Base-by-base conservation (phyloP, 1,284 basidiomycete genomes). In the Malassezia psittaci region DNA sequence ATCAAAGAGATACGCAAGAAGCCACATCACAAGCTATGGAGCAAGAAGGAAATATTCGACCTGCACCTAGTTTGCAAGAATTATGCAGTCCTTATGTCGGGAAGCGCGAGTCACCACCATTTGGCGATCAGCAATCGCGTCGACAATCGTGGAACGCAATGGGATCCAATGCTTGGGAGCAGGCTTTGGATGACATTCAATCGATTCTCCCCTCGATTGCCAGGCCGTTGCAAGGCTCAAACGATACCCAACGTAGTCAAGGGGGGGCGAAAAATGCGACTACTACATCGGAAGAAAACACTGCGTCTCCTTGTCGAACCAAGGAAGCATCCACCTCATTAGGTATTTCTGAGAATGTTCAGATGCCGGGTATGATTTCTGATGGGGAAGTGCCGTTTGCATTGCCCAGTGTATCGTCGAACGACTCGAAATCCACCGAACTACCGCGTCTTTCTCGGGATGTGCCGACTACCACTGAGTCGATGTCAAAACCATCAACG, bases 241-340 rank as follows among this genome's bases (percentile, higher is more conserved):
- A 21, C 21, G 16, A 21, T 16, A 21, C 10, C 15, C 39, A 33
- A 8, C 24, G 43, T 12, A 13, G 16, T 15, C 12, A 18, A 10
- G 5, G 41, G 12, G 45, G 21, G 15, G 32, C n/a, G 12, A 9
- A 21, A 2, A 13, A 33, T 9, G 45, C 45, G 33, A 33, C 32
- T 19, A 47, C 7, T 29, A n/a, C n/a, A n/a, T n/a, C 7, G 24
- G 24, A 29, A 29, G 24, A 29, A 7, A 7, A 3, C 3, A 29
- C 3, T 29, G 24, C 24, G 7, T 29, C 24, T 7, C 24, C 24
- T 29, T 29, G 24, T 29, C 24, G 24, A 36, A 47, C 45, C 7
- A 47, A 47, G 45, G 45, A 47, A 36, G 45, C 45, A 10, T 47
- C 45, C 12, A 47, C 45, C 13, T 15, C 45, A 18, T 36, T 47